Evolutionary conservation across 148 eudicot genomes (phyloP).

Genomic region (Fagopyrum esculentum): DNA sequence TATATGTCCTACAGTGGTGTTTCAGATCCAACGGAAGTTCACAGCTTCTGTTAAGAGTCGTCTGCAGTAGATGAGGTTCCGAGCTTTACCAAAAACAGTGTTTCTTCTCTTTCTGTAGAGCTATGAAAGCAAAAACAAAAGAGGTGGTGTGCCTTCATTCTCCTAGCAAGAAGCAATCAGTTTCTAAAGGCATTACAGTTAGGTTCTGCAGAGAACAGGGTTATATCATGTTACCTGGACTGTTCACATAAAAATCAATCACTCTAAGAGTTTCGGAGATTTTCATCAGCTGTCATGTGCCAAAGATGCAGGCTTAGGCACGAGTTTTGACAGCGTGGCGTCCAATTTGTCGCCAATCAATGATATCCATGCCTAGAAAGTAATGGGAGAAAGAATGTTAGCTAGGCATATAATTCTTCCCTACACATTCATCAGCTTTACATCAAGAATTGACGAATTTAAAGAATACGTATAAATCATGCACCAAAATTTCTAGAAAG

Average conservation of each 20-base stretch:
- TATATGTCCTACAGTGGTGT: neutral
- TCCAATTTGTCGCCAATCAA: slow-evolving; percentile 84
- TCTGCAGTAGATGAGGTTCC: neutral
- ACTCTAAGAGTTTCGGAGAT: neutral
- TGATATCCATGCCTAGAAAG: slow-evolving; percentile 82
- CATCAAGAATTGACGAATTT: neutral
- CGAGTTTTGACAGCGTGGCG: slow-evolving; percentile 63
- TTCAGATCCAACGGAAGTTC: neutral
- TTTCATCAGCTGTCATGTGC: slow-evolving; percentile 26
- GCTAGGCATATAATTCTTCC: neutral
- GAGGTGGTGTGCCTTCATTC: neutral
- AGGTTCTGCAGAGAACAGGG: neutral
- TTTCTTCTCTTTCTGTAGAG: neutral
- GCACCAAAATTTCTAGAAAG: neutral
- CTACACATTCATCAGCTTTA: neutral
- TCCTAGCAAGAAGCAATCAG: neutral
- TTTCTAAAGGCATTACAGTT: neutral
- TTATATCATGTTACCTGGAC: slow-evolving; percentile 6
- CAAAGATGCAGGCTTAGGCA: slow-evolving; percentile 19
- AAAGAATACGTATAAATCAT: neutral
- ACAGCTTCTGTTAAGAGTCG: neutral
- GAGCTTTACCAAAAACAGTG: neutral
- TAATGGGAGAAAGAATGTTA: slow-evolving; percentile 8
- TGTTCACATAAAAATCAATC: neutral
- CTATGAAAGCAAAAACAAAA: neutral